phyloP scores from a whole-genome alignment of 495 filamentous ascomycete species.

The Xylaria sp. region DNA sequence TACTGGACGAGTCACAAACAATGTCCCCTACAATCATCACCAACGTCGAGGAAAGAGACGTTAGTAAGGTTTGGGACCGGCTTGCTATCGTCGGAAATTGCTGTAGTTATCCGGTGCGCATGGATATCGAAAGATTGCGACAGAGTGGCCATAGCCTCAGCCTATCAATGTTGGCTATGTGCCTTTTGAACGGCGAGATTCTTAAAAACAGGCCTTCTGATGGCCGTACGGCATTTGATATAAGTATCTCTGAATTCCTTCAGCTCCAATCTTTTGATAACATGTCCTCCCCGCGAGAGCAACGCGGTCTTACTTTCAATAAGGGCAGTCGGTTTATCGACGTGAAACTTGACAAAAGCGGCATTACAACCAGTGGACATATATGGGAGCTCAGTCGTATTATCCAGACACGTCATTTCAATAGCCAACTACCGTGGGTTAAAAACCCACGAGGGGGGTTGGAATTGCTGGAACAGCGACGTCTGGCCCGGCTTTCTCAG shows the following conservation, averaged over 20 bases:
- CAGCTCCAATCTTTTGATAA: neutral
- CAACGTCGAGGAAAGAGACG: conserved; percentile 28
- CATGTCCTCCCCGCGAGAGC: neutral
- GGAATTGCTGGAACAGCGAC: neutral
- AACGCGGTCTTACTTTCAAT: neutral
- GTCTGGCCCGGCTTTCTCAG: neutral
- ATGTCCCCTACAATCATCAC: conserved; percentile 35
- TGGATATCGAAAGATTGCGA: conserved; percentile 27
- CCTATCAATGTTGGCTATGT: conserved; percentile 38
- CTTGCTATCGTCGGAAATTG: conserved; percentile 42
- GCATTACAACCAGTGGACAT: neutral
- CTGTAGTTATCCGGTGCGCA: conserved; percentile 36
- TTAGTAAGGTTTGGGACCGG: conserved; percentile 36
- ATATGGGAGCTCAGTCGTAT: conserved; percentile 7
- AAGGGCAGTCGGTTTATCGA: conserved; percentile 11
- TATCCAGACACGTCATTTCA: neutral
- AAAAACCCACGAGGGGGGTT: neutral
- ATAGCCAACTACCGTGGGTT: neutral
- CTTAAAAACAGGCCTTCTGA: conserved; percentile 11
- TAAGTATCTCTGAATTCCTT: neutral
- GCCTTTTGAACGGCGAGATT: conserved; percentile 40
- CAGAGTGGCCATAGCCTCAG: conserved; percentile 29
- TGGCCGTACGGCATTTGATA: neutral
- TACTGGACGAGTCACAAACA: conserved; percentile 28
- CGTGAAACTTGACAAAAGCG: neutral